Base-by-base conservation (phyloP, 352 stramenopile genomes). In the Pythium plurisporium region DNA sequence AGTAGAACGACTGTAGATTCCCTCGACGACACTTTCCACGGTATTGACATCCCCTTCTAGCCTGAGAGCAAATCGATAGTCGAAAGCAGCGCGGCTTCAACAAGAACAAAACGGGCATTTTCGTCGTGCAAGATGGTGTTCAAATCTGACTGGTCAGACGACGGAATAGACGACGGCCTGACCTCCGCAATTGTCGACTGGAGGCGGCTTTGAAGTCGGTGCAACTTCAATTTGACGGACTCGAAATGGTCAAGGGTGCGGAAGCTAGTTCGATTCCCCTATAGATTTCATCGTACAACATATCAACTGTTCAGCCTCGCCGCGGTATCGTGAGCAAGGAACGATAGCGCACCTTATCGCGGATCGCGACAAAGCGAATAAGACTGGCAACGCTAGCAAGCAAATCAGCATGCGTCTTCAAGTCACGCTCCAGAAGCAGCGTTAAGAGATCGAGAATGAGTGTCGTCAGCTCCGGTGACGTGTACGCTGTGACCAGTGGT, bases 371-470 rank as follows among this genome's bases (percentile, higher is more conserved):
- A 37, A 91, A 90, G 5, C 82, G 67, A 42, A 86, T 19, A 2
- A 92, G 57, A 60, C 82, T 92, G 7, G 82, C 62, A 44, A 73
- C 79, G 40, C 82, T 91, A 25, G 80, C 75, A 31, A 91, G 63
- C 5, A 89, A 58, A 59, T 90, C 76, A 7, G 76, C 70, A 53
- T 87, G 64, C 11, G 82, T 47, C 7, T 84, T 72, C 17, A 91
- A 60, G 38, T 90, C 74, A 4, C 77, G 76, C 42, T 86, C 82
- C 9, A 67, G 70, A 19, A 81, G 64, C 42, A 82, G 64, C 5
- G 41, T 20, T 0, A 90, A 51, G 2, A 78, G 29, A 9, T 77
- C 57, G 2, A 58, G 26, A 6, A 87, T 41, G 20, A 89, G 37
- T 0, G 60, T 51, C 0, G 56, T 64, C 10, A 88, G 59, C 3